Base-by-base conservation (phyloP, 345 rosid species). In the Salix viminalis region DNA sequence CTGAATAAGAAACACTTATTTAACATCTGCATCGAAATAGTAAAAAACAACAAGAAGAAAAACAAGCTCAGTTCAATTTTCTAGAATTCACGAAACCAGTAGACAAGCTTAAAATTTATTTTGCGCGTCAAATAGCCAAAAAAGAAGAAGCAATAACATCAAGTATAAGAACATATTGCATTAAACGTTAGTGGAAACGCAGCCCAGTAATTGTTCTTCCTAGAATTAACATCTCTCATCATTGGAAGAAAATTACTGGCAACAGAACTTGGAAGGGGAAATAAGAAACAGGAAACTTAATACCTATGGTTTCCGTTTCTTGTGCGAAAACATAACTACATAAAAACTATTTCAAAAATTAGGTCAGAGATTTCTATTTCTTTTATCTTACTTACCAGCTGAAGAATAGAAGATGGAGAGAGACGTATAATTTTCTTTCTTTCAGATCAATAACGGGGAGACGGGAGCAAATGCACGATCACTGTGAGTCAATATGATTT, bases 401-500 rank as follows among this genome's bases (percentile, higher is more conserved):
- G 28, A 73, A 58, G 26, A 52, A 68, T 9, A 54, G 52, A 6
- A 3, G 62, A 75, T 62, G 58, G 72, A 19, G n/a, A 7, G 71
- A 15, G 23, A 19, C 13, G 30, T 18, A 65, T 46, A 12, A 58
- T 26, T 64, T 34, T 34, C 12, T 16, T 21, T 75, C 44, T 41
- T 4, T 34, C 58, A 79, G 60, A 56, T 15, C 28, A 44, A 82
- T 30, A 80, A 75, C 60, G 62, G 76, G 62, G 86, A 80, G 81
- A 83, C 60, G 67, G 86, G 81, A 76, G 78, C 78, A 75, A 77
- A 67, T n/a, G 72, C 77, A 86, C 80, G 69, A 19, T 65, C 80
- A 83, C 81, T 61, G 76, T 75, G 83, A 83, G 90, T 87, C 90
- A 87, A 89, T 84, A 83, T 81, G 87, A 83, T 77, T 86, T 89